These are phyloP conservation scores for Acanthamoeba sp. DNA, from an alignment of 208 protist species.

Conservation along the genomic window DNA sequence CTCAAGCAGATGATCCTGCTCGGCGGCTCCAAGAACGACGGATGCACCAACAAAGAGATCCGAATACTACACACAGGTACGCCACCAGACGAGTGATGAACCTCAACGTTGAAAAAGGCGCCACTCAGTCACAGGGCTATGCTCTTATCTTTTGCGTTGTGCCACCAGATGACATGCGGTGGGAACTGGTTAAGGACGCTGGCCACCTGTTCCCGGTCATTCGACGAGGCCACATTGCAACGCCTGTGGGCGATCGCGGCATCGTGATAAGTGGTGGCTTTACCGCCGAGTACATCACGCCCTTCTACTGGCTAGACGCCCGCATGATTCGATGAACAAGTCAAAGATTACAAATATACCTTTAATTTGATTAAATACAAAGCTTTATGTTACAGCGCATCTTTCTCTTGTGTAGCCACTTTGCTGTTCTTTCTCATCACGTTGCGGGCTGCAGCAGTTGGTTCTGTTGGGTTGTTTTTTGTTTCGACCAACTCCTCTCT, in stretches of 20 bases:
- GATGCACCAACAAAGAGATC: constrained; percentile 1
- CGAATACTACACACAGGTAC: constrained; percentile 54
- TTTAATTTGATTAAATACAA: no score
- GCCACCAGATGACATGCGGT: constrained; percentile 13
- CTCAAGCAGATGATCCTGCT: constrained; percentile 53
- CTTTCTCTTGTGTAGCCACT: no score
- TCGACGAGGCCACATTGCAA: constrained; percentile 13
- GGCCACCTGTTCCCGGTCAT: constrained; percentile 61
- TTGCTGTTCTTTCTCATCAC: no score
- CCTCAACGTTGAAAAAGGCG: no score
- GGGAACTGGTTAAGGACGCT: constrained; percentile 27
- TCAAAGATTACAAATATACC: no score
- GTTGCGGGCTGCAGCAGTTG: no score
- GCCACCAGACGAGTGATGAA: no score
- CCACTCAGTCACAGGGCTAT: no score
- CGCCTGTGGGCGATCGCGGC: constrained; percentile 5
- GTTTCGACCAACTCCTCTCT: no score
- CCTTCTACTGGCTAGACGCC: constrained; percentile 56
- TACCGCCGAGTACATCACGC: not conserved
- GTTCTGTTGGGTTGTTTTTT: no score
- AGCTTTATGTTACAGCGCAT: no score
- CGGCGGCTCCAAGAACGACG: constrained; percentile 40
- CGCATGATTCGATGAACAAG: constrained; percentile 24
- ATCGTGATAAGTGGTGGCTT: constrained; percentile 26
- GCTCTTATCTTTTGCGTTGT: not conserved